Evolutionary conservation across 2,329 filamentous ascomycete genomes (phyloP), one percentile per base, ranked within the genome.

Genomic region (Aspergillus amoenus): DNA sequence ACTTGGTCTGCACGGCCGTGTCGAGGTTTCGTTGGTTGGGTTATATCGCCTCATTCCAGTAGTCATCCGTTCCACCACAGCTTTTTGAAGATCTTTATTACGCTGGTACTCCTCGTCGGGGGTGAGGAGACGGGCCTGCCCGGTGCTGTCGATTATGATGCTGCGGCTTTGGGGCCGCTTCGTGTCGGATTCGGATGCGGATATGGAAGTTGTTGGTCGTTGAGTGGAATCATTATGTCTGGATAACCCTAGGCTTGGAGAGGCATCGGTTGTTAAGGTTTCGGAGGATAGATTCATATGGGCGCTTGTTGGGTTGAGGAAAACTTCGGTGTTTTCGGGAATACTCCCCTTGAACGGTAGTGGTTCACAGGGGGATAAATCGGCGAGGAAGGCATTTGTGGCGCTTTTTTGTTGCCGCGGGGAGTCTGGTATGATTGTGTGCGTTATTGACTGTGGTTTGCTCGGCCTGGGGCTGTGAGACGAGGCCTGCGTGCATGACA

Each of bases 61-160:
- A n/a, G 40, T 55, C 68, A 69, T 68, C 48, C 64, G 68, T 17
- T 66, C 63, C 39, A 62, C 56, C 9, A 69, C 68, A 2, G 67
- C 68, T 11, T 64, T 59, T 32, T 66, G 64, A 5, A 70, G 52
- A 27, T 62, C 55, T 5, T 59, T 21, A 6, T 61, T 54, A 1
- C 66, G 64, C 47, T 64, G 57, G 5, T 45, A 49, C 43, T 66
- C 65, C 53, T 68, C 65, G 7, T 51, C 61, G 1, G 57, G 56
- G 2, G 53, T 61, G 40, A 70, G 60, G 42, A 63, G 39, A 15
- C 60, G 67, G 12, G 55, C 55, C 3, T 59, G 21, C 13, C 68
- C 68, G 17, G 60, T 56, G 22, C 45, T 57, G 56, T 69, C 63
- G 21, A 70, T 61, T 17, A 70, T 65, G 11, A 65, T 59, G 7